Base-by-base conservation (phyloP, 1,139 yeast species). In the Diutina rugosa region DNA sequence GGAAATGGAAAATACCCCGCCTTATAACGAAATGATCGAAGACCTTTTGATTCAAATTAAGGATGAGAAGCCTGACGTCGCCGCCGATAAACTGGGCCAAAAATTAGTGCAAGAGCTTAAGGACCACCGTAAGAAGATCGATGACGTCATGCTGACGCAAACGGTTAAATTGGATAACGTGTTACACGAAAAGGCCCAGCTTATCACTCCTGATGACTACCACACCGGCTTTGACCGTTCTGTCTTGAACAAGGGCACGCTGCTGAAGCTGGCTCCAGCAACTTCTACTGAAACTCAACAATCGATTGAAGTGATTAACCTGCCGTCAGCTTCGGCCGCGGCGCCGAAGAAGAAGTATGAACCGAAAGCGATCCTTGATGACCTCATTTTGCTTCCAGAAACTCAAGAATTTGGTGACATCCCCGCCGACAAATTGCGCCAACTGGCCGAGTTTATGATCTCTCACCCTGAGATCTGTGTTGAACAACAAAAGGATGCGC, bases 201-300 rank as follows among this genome's bases (percentile, higher is more conserved):
- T 89, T 65, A 91, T 93, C 61, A 84, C 95, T 5, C 85, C 95
- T 58, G 98, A 90, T 26, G 99, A 93, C 68, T 79, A 90, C 48
- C 95, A 84, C 62, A 90, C 95, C n/a, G 99, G 97, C 0, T 93
- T 90, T 74, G 96, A 91, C 66, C 80, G 89, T 35, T 87, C 96
- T 0, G 81, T 89, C 63, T 69, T 90, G 67, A 90, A 89, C 68
- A 85, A 82, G 63, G 73, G 72, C 46, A 67, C 66, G n/a, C 56
- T 9, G 62, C 57, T 16, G 63, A n/a, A 32, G 14, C 7, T 6
- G 32, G 9, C 21, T n/a, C 46, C 46, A 10, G 57, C 55, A 16
- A n/a, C 59, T 0, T 56, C 55, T 48, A 41, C 53, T 56, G 41
- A 58, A 18, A 46, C 29, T 14, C 26, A 46, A 10, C 30, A 46